Base-by-base conservation (phyloP, 441 rosid species). In the Populus hybrid region DNA sequence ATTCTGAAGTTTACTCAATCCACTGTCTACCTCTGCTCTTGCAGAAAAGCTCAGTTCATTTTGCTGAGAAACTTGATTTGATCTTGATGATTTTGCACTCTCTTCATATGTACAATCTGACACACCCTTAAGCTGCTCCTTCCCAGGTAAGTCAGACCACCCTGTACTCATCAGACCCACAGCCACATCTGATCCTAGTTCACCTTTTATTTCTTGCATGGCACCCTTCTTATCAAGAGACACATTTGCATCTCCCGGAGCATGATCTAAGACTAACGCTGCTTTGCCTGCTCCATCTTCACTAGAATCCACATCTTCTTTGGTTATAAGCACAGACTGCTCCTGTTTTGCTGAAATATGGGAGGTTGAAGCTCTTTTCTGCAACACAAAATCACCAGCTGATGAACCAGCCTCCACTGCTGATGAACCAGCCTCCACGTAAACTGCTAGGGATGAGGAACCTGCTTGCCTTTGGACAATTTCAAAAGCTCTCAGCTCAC, bases 311-410 rank as follows among this genome's bases (percentile, higher is more conserved):
- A 84, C 78, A 77, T 70, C 70, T 74, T 84, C 88, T 79, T 68
- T 74, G 81, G 80, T 75, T 70, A 81, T 76, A 72, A 74, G 24
- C 40, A 80, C 87, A 70, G 83, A 3, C 77, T 86, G 85, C 80
- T 86, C 89, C 67, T 76, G 70, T 79, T 83, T 87, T 30, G 67
- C 69, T 12, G 84, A 74, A 79, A 76, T 74, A 63, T 85, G 85
- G 72, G 86, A 75, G 26, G 71, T 71, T n/a, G 88, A 70, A 50
- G 64, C 82, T 83, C 95, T 91, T 86, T 88, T 92, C 87, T 90
- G 96, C 87, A 91, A 82, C 42, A 91, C 89, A 85, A 81, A 91
- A 76, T 90, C 93, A 67, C 88, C 90, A 14, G 86, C 71, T 73
- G n/a, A n/a, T n/a, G n/a, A n/a, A n/a, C n/a, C n/a, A n/a, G n/a